Conservation (phyloP, 139 green algal species). For the Chlorella sorokiniana region DNA sequence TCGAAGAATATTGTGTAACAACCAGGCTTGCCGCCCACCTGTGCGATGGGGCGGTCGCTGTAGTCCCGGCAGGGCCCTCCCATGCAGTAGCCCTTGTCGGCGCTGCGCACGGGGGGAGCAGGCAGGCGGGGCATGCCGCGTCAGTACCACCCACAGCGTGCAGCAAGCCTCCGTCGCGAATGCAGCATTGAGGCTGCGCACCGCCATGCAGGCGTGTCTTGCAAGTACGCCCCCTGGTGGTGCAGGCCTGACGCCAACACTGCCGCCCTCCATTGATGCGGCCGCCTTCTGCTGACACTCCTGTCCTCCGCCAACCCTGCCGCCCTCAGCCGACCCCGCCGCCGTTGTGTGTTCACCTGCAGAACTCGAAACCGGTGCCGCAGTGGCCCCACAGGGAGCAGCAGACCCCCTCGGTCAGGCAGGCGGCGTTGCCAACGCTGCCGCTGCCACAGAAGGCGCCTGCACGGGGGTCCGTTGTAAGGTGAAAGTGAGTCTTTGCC, state of each 20-base stretch:
- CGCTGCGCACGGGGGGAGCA: neutral
- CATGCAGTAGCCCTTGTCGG: constrained; percentile 11
- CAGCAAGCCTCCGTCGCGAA: neutral
- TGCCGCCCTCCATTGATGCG: neutral
- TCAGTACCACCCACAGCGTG: neutral
- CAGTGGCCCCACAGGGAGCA: constrained; percentile 29
- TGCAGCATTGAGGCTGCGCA: neutral
- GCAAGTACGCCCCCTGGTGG: too few relatives aligned
- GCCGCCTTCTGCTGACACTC: neutral
- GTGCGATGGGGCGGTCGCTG: neutral
- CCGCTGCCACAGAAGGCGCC: neutral
- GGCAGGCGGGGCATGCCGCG: neutral
- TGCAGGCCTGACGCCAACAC: too few relatives aligned
- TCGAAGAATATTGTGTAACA: too few relatives aligned
- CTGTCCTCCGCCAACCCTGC: too few relatives aligned
- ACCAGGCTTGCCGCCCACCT: neutral
- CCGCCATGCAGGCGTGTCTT: too few relatives aligned
- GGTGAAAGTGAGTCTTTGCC: neutral
- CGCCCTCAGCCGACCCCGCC: neutral
- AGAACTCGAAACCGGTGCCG: neutral
- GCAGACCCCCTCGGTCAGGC: neutral
- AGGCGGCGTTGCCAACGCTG: constrained; percentile 7
- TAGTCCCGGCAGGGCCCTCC: constrained; percentile 2
- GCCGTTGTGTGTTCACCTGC: neutral
- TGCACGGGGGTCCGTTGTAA: neutral